Percentiles rank a stretch among this genome's conserved stretches.
phyloP scores from a whole-genome alignment of 1,139 yeast genomes.

The Candida sanyaensis region DNA sequence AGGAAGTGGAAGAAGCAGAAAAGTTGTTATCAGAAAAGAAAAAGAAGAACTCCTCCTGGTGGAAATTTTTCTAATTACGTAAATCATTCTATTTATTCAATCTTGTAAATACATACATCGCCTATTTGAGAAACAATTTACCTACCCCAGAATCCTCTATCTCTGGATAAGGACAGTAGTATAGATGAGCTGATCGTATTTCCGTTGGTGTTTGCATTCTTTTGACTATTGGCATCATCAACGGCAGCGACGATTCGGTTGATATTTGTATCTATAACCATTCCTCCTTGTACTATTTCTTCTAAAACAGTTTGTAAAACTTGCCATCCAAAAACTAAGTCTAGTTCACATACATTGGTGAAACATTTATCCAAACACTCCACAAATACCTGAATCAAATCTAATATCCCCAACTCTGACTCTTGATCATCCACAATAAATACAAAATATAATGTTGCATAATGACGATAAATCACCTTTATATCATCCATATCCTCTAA shows the following conservation, averaged over 20 bases:
- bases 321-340: slow-evolving; percentile 97
- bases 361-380: slow-evolving; percentile 93
- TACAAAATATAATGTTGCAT: slow-evolving; percentile 92
- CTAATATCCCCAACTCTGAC: slow-evolving; percentile 89
- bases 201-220: slow-evolving; percentile 18
- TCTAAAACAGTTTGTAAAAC: slow-evolving; percentile 88
- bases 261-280: slow-evolving; percentile 96
- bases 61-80: slow-evolving; percentile 19
- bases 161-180: slow-evolving; percentile 46
- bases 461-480: slow-evolving; percentile 89
- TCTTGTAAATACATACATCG: not conserved
- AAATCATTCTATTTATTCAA: not conserved
- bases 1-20: slow-evolving; percentile 34
- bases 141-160: slow-evolving; percentile 47
- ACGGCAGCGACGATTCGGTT: slow-evolving; percentile 80
- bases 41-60: slow-evolving; percentile 40
- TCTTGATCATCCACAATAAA: slow-evolving; percentile 96
- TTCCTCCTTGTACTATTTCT: slow-evolving; percentile 95
- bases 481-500: slow-evolving; percentile 75
- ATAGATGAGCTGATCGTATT: slow-evolving; percentile 28
- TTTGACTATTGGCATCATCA: slow-evolving; percentile 59
- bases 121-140: not conserved
- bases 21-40: slow-evolving; percentile 29
- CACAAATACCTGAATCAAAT: slow-evolving; percentile 93
- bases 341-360: slow-evolving; percentile 92